phyloP scores from a whole-genome alignment of 2,329 filamentous ascomycete genomes.

The Pseudogymnoascus sp. region DNA sequence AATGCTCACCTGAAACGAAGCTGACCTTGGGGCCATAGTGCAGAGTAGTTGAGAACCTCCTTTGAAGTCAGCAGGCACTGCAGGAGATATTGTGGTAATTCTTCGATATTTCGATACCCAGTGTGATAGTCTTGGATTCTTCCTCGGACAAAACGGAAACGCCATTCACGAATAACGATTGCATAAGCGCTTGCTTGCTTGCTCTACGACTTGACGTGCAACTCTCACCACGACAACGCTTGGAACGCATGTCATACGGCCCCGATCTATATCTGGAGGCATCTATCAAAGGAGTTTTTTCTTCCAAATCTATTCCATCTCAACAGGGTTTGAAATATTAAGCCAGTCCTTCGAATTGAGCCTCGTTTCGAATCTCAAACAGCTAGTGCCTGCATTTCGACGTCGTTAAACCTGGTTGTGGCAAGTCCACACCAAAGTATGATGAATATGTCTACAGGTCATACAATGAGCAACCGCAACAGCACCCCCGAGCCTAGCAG shows the following conservation, averaged over 20 bases:
- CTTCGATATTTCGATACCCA: conserved; percentile 7
- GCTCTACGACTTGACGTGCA: conserved; percentile 2
- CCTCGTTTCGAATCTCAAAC: conserved; percentile 24
- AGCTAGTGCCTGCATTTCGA: conserved; percentile 16
- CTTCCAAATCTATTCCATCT: conserved; percentile 7
- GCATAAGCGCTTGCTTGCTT: conserved; percentile 7
- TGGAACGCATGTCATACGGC: conserved; percentile 2
- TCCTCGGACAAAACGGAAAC: conserved; percentile 13
- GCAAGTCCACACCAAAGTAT: conserved; percentile 26
- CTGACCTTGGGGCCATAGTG: conserved; percentile 13
- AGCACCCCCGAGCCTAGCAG: conserved; percentile 90
- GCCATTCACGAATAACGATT: conserved; percentile 5
- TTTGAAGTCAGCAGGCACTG: conserved; percentile 80
- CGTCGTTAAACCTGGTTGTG: conserved; percentile 14
- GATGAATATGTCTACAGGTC: conserved; percentile 59
- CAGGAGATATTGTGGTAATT: conserved; percentile 47
- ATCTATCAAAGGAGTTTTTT: conserved; percentile 1
- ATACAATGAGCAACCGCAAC: conserved; percentile 77
- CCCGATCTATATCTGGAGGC: conserved; percentile 5
- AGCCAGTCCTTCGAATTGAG: conserved; percentile 13
- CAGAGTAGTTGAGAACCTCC: conserved; percentile 37
- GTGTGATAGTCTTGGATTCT: conserved; percentile 28
- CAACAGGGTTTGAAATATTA: conserved; percentile 4
- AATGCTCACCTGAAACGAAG: conserved; percentile 1
- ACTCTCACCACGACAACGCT: conserved; percentile 7